These are phyloP conservation scores for Crithidia expoeki DNA, from an alignment of 208 protist species.

Conservation along the genomic window DNA sequence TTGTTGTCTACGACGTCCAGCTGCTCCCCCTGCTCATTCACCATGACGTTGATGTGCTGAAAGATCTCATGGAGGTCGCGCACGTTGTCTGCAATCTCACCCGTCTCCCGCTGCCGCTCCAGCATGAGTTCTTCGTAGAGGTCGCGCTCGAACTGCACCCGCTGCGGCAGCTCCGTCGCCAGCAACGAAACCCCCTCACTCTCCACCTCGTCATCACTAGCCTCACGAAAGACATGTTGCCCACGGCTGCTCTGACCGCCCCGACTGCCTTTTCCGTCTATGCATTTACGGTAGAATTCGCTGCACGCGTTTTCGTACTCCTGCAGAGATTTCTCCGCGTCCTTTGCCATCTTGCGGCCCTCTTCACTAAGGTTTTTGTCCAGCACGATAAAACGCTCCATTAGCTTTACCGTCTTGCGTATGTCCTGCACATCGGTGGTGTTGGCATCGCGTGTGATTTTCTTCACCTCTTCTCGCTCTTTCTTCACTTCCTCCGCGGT, in stretches of 20 bases:
- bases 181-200: conserved; percentile 22
- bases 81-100: conserved; percentile 86
- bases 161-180: conserved; percentile 39
- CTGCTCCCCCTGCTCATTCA: conserved; percentile 80
- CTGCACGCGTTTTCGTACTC: conserved; percentile 81
- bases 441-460: conserved; percentile 59
- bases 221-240: conserved; percentile 19
- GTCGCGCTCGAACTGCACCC: conserved; percentile 69
- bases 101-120: conserved; percentile 77
- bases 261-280: conserved; percentile 64
- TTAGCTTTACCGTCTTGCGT: conserved; percentile 63
- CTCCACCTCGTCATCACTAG: conserved; percentile 45
- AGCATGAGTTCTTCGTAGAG: conserved; percentile 86
- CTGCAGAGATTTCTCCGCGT: conserved; percentile 64
- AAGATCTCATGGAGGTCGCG: conserved; percentile 90
- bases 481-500: conserved; percentile 65
- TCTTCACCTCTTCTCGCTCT: conserved; percentile 77
- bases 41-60: conserved; percentile 83
- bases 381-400: conserved; percentile 80
- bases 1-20: conserved; percentile 79
- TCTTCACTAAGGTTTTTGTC: conserved; percentile 63
- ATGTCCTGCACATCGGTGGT: conserved; percentile 70
- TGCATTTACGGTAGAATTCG: conserved; percentile 85
- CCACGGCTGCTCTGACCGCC: conserved; percentile 30
- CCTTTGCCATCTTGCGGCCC: conserved; percentile 76